Percentiles rank a stretch among this genome's conserved stretches.
Evolutionary conservation across 495 filamentous ascomycete species (phyloP).

Genomic region (Niebla homalea): DNA sequence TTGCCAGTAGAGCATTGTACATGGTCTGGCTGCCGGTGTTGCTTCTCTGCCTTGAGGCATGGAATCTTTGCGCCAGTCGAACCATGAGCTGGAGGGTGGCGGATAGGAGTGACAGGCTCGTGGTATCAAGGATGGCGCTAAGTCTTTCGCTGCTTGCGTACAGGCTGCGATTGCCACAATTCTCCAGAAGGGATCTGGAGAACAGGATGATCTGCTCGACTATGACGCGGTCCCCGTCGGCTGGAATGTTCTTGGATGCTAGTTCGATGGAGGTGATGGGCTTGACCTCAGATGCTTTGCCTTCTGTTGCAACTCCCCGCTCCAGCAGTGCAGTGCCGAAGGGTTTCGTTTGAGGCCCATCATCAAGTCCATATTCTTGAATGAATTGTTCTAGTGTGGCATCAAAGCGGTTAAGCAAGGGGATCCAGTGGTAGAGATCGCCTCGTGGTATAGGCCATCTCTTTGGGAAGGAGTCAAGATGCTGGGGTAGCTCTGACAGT

Average conservation of each 20-base stretch:
- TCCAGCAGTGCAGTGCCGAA: slow-evolving; percentile 54
- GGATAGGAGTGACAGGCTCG: slow-evolving; percentile 61
- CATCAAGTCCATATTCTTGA: slow-evolving; percentile 64
- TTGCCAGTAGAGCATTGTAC: slow-evolving; percentile 60
- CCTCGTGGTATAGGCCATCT: slow-evolving; percentile 95
- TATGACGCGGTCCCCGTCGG: slow-evolving; percentile 67
- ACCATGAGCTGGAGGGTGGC: slow-evolving; percentile 62
- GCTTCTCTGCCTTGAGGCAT: slow-evolving; percentile 67
- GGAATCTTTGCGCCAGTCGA: slow-evolving; percentile 80
- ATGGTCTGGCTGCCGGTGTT: slow-evolving; percentile 42
- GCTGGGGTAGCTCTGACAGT: slow-evolving; percentile 59
- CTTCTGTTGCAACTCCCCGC: slow-evolving; percentile 34
- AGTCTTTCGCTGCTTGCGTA: slow-evolving; percentile 86
- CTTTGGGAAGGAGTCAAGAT: slow-evolving; percentile 67
- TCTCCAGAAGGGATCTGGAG: slow-evolving; percentile 73
- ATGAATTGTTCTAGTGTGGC: slow-evolving; percentile 69
- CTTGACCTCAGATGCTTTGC: slow-evolving; percentile 22
- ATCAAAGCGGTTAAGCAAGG: slow-evolving; percentile 88
- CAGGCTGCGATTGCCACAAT: slow-evolving; percentile 92
- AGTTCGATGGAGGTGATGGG: slow-evolving; percentile 32
- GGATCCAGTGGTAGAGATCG: slow-evolving; percentile 97
- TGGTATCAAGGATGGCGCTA: slow-evolving; percentile 76
- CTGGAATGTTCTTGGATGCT: slow-evolving; percentile 43
- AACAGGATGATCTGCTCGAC: slow-evolving; percentile 71
- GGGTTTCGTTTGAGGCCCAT: slow-evolving; percentile 65